Evolutionary conservation across 257 asterid species (phyloP), one percentile per base, ranked within the genome.

Genomic region (Lantana camara): DNA sequence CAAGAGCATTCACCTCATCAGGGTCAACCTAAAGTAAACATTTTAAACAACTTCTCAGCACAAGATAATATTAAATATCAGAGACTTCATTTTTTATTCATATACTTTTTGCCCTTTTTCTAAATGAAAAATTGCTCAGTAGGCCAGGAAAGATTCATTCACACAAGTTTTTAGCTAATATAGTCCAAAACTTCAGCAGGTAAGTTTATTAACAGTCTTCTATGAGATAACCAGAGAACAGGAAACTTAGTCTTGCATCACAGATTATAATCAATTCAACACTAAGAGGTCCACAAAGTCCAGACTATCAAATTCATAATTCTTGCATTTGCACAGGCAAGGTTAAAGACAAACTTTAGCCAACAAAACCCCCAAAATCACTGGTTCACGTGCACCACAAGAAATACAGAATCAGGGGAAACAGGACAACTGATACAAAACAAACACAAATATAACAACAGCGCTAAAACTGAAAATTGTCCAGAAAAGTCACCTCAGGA

Each of bases 1-100:
- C 96, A 46, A 88, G 84, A 41, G 96, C 96, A 70, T 88, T 88
- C 64, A 88, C 96, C 74, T 85, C 95, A 73, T 88, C 96, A 1
- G 77, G 89, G 45, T 85, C 95, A 73, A 87, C 96, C 93, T 87
- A 37, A 66, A 42, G 63, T 16, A 47, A 40, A 29, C 37, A 57
- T 29, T 30, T 27, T 37, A 15, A 54, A 17, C 4, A 63, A 57
- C 68, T 75, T 13, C 62, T 71, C 60, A 70, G 68, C 21, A 63
- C 7, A 47, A 70, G 49, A 17, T 19, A 42, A 22, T 23, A 41
- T 4, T 20, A 24, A 24, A 14, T 9, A 15, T 14, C 24, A 37
- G 17, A 10, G 45, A 20, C 27, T 41, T n/a, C n/a, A n/a, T n/a
- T n/a, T n/a, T n/a, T n/a, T n/a, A n/a, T n/a, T n/a, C n/a, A n/a